phyloP scores from a whole-genome alignment of 768 basidiomycete genomes.

The Phylloporus sp. region DNA sequence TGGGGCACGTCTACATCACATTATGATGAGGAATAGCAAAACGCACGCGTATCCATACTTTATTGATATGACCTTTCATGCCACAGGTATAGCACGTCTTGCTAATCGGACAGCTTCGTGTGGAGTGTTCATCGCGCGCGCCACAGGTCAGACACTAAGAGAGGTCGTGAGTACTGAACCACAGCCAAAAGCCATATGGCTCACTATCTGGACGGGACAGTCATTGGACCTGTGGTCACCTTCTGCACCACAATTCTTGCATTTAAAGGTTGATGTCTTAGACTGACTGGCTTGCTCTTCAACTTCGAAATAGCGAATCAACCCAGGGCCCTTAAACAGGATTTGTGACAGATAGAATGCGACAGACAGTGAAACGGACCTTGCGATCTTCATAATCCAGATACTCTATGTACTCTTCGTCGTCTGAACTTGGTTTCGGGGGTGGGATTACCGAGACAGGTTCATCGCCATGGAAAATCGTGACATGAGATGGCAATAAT shows the following conservation, averaged over 20 bases:
- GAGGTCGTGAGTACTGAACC: slow-evolving; percentile 2
- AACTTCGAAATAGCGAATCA: slow-evolving; percentile 65
- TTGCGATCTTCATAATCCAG: slow-evolving; percentile 67
- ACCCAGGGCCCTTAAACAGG: slow-evolving; percentile 39
- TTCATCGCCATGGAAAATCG: slow-evolving; percentile 37
- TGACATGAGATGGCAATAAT: slow-evolving; percentile 69
- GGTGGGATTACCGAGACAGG: slow-evolving; percentile 44
- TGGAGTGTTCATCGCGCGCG: slow-evolving; percentile 72
- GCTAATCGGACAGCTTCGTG: slow-evolving; percentile 73
- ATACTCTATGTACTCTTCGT: slow-evolving; percentile 72
- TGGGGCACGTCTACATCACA: slow-evolving; percentile 60
- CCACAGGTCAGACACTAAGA: slow-evolving; percentile 77
- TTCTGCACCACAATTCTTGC: slow-evolving; percentile 76
- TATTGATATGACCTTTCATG: slow-evolving; percentile 79
- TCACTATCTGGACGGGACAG: slow-evolving; percentile 72
- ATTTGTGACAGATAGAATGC: background rate
- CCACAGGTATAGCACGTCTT: slow-evolving; percentile 79
- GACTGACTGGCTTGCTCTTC: slow-evolving; percentile 36
- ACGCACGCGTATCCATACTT: slow-evolving; percentile 33
- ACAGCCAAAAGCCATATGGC: slow-evolving; percentile 22
- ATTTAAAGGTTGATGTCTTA: slow-evolving; percentile 51
- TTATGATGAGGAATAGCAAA: background rate
- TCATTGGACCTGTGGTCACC: slow-evolving; percentile 63
- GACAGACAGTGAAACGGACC: slow-evolving; percentile 34
- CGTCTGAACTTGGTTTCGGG: slow-evolving; percentile 41